Percentiles rank a stretch among this genome's conserved stretches.
phyloP scores from a whole-genome alignment of 345 rosid species.

The Chamaenerion angustifolium region DNA sequence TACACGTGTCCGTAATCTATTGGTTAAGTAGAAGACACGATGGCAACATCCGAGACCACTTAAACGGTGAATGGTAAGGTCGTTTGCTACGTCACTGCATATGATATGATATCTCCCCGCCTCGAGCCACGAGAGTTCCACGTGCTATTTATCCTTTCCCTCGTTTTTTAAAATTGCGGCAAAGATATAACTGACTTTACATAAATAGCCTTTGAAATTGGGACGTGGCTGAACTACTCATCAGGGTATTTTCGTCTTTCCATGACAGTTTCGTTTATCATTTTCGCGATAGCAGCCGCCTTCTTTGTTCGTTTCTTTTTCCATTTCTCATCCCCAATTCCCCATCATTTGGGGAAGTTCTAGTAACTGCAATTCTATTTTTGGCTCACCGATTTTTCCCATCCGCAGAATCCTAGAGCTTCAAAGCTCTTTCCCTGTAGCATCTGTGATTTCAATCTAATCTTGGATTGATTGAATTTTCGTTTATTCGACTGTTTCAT shows the following conservation, averaged over 20 bases:
- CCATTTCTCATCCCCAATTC: neutral
- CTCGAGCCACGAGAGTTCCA: too few species aligned
- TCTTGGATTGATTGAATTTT: neutral
- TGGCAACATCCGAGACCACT: constrained; percentile 2
- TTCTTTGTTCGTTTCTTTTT: neutral
- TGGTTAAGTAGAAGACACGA: neutral
- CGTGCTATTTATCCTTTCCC: too few species aligned
- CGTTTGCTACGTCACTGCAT: too few species aligned
- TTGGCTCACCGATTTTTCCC: neutral
- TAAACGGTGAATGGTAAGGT: too few species aligned
- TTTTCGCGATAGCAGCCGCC: neutral
- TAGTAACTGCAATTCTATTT: neutral
- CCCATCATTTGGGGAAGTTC: too few species aligned
- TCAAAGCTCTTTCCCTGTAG: neutral
- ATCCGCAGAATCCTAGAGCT: neutral
- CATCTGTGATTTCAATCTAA: neutral
- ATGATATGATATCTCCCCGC: too few species aligned
- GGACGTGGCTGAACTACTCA: too few species aligned
- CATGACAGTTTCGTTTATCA: neutral
- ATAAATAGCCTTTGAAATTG: too few species aligned
- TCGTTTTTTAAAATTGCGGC: too few species aligned
- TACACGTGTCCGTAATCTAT: too few species aligned
- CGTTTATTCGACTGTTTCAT: neutral
- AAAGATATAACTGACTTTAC: too few species aligned
- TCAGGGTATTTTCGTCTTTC: too few species aligned